phyloP scores from a whole-genome alignment of 352 stramenopile species.

The Globisporangium acanthophoron region DNA sequence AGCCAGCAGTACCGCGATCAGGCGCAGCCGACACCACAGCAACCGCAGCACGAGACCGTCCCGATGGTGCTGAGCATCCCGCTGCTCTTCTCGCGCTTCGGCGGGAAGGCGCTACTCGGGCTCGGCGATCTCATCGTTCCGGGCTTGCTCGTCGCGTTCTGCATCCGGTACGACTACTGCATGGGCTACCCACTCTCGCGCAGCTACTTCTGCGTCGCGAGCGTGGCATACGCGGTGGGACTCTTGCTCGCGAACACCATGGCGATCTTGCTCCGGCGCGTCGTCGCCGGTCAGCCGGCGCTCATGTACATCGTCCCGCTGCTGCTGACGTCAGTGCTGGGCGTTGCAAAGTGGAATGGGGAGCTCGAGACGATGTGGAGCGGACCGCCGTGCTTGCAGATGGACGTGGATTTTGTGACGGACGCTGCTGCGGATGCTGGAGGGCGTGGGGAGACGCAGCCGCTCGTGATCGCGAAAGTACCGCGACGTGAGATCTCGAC shows the following conservation, averaged over 20 bases:
- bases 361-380: conserved; percentile 78
- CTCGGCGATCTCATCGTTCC: conserved; percentile 97
- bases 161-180: conserved; percentile 88
- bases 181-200: conserved; percentile 40
- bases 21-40: conserved; percentile 14
- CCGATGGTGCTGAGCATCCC: conserved; percentile 88
- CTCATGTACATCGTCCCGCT: conserved; percentile 94
- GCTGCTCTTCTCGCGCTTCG: conserved; percentile 59
- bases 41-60: conserved; percentile 88
- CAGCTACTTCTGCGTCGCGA: conserved; percentile 73
- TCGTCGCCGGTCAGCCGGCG: conserved; percentile 88
- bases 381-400: conserved; percentile 36
- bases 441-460: conserved; percentile 4
- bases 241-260: conserved; percentile 90
- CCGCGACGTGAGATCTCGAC: neutral
- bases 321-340: conserved; percentile 67
- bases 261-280: conserved; percentile 87
- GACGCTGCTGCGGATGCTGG: neutral
- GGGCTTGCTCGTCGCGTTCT: conserved; percentile 92
- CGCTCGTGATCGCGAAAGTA: conserved; percentile 4
- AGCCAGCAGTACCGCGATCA: conserved; percentile 48
- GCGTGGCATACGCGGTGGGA: conserved; percentile 83
- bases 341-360: conserved; percentile 41
- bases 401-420: conserved; percentile 2
- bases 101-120: conserved; percentile 89